Evolutionary conservation across 1,139 yeast species (phyloP).

Genomic region (Suhomyces atakaporum): DNA sequence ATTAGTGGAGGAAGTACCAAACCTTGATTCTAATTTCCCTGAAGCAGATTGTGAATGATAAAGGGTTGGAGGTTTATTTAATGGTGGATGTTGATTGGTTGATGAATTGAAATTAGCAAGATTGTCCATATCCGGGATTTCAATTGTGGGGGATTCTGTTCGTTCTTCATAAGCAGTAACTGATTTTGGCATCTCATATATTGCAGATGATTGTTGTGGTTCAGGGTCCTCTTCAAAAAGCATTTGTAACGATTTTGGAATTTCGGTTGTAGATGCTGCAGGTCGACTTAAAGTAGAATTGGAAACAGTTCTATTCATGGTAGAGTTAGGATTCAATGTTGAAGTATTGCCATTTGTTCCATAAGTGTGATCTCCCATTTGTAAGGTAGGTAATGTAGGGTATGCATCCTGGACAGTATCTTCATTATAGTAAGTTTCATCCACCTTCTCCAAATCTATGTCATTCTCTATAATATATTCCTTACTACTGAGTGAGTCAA

Average conservation of each 20-base stretch:
- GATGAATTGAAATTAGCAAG: constrained; percentile 26
- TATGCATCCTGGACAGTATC: constrained; percentile 28
- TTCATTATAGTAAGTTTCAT: constrained; percentile 34
- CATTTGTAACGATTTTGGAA: constrained; percentile 73
- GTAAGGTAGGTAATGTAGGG: constrained; percentile 34
- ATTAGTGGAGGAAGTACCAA: constrained; percentile 23
- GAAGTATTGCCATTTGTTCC: constrained; percentile 8
- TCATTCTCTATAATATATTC: constrained; percentile 73
- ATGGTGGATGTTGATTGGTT: constrained; percentile 26
- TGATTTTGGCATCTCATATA: constrained; percentile 8
- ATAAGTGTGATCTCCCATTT: constrained; percentile 17
- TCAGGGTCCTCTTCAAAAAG: constrained; percentile 54
- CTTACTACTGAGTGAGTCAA: constrained; percentile 71
- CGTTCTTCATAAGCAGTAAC: constrained; percentile 19
- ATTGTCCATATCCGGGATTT: constrained; percentile 48
- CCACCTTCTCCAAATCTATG: constrained; percentile 51
- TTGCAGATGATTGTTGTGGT: constrained; percentile 1
- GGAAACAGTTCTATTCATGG: constrained; percentile 6
- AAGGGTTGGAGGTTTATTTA: constrained; percentile 53
- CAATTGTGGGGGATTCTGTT: constrained; percentile 48
- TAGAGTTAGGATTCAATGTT: constrained; percentile 5
- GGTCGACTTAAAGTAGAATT: constrained; percentile 2
- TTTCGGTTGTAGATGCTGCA: constrained; percentile 33
- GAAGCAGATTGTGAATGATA: constrained; percentile 54
- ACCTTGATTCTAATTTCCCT: constrained; percentile 42